Evolutionary conservation across 2,329 filamentous ascomycete genomes (phyloP), one percentile per base, ranked within the genome.

Genomic region (Blumeria hordei): DNA sequence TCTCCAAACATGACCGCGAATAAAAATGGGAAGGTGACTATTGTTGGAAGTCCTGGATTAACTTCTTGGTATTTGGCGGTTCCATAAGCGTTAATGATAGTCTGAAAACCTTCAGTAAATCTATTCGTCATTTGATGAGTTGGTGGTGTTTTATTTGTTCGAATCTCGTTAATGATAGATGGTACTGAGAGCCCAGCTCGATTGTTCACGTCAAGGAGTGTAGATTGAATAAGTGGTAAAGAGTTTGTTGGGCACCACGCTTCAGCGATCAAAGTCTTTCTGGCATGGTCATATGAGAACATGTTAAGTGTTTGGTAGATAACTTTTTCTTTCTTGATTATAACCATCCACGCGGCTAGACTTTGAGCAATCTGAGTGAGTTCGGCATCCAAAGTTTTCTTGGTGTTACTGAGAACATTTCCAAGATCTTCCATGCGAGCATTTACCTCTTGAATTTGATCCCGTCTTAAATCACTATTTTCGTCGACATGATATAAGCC

Each of bases 1-100:
- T 98, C 92, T 73, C 92, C 93, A 66, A 98, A 98, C 92, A 98
- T 98, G 77, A 98, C 92, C 53, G 92, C 92, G 67, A 98, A 98
- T 59, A 98, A 74, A 74, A 98, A 98, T n/a, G 93, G 92, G 70
- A 98, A 98, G 6, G 92, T 98, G 59, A 98, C 82, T 61, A 96
- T 88, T 54, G 94, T 92, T 39, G 90, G 90, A 21, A 98, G 76
- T 58, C 88, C 90, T 56, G 92, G 92, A 70, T 98, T 98, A 68
- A 95, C 85, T 71, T 98, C 92, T 62, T 85, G 85, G 70, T 98
- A 98, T 61, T 94, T 96, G 58, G 92, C 85, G 44, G 92, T 95
- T 65, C 92, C 93, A 65, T 98, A 98, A 33, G 93, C 92, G 64
- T 98, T 90, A 67, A 98, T 93, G 67, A 98, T 98, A 57, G 90